Evolutionary conservation across 768 basidiomycete genomes (phyloP).

Genomic region (Rhizopogon vulgaris): DNA sequence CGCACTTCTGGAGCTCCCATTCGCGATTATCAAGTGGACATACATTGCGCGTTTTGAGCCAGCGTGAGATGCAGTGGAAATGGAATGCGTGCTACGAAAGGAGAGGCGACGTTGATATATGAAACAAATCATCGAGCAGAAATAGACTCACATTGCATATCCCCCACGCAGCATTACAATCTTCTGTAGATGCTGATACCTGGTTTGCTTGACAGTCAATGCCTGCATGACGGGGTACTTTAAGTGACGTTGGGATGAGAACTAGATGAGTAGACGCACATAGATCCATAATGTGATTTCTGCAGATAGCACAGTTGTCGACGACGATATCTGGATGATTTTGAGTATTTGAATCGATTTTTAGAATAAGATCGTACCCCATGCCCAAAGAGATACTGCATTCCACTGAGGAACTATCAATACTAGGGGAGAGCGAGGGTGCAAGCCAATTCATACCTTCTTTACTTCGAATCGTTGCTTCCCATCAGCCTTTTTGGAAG

Average conservation of each 20-base stretch:
- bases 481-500: conserved; percentile 34
- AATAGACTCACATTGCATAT: conserved; percentile 76
- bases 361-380: conserved; percentile 55
- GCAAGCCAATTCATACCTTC: conserved; percentile 57
- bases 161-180: conserved; percentile 98
- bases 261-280: conserved; percentile 50
- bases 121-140: background rate
- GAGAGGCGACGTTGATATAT: background rate
- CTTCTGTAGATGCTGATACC: conserved; percentile 92
- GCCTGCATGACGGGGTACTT: conserved; percentile 44
- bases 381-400: conserved; percentile 96
- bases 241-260: background rate
- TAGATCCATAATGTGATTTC: conserved; percentile 99
- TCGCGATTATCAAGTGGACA: conserved; percentile 94
- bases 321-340: conserved; percentile 81
- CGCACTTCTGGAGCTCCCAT: conserved; percentile 95
- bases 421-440: background rate
- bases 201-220: conserved; percentile 99
- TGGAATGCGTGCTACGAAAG: conserved; percentile 87
- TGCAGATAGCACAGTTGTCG: conserved; percentile 99
- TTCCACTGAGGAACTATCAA: conserved; percentile 69
- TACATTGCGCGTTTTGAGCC: conserved; percentile 97
- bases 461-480: conserved; percentile 97
- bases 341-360: background rate
- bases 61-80: conserved; percentile 98